Base-by-base conservation (phyloP, 164 flowering plant genomes). In the Paratinospora sagittata region DNA sequence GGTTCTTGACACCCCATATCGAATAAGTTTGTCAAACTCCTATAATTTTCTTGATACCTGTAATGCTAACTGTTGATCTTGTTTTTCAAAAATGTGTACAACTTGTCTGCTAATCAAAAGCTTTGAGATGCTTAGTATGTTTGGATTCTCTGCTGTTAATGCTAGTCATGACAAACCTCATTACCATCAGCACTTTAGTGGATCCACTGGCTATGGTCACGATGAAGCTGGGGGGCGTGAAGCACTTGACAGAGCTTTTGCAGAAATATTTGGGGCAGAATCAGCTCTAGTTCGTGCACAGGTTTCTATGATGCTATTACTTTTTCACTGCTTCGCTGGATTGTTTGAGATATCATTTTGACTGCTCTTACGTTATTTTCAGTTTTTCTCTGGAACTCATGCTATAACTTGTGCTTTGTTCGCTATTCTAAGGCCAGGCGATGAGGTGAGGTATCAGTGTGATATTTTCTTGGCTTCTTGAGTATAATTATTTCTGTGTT, bases 381-480 rank as follows among this genome's bases (percentile, higher is more conserved):
- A 92, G 97, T 90, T 92, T 74, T 92, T 92, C 78, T 92, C 97
- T 79, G 97, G 97, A 45, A 92, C 97, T 60, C 97, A 92, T 89
- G 96, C 97, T 13, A 92, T 92, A 62, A 84, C 97, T 30, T 90
- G 97, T 85, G 96, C 97, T 33, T 80, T 92, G 70, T 92, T 92
- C 84, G 90, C 93, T 67, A 75, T 89, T 68, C 69, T 90, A 67
- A 84, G 96, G 81, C 96, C 97, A 45, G 96, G 94, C 63, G 96
- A 92, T 84, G 97, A 92, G 91, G 97, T 92, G 67, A 78, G 81
- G 64, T 27, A 64, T 72, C 27, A 37, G 39, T 43, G 34, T 72
- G 19, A 27, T 27, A 23, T 24, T 14, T 13, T 47, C 7, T 41
- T 60, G 12, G 43, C 68, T n/a, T 49, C 5, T 41, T 64, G 27